Evolutionary conservation across 2,329 filamentous ascomycete species (phyloP), one percentile per base, ranked within the genome.

Genomic region (Fusarium sororula): DNA sequence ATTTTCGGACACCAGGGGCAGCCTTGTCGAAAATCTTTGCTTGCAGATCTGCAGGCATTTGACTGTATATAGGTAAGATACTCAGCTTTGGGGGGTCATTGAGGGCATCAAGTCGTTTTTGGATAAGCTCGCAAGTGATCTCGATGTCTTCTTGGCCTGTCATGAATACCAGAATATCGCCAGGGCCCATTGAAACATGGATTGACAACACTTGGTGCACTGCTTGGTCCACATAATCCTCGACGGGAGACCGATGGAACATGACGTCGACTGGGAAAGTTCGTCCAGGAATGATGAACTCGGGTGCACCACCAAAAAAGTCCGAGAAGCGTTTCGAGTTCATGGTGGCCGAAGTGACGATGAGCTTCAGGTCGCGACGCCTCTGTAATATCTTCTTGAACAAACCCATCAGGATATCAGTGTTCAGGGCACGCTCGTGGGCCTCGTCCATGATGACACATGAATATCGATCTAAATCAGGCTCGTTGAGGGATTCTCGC

Each of bases 371-470:
- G 79, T 99, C 96, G 78, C 95, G 90, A 68, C 97, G 90, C 59
- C 96, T 89, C 72, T 96, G 93, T 53, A 99, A 85, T 8, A 99
- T 96, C 83, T 99, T 99, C 82, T 98, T 99, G 85, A 99, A 96
- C 35, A 99, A 85, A 1, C 96, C 96, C 94, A 99, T 98, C 20
- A 99, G 85, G 24, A 99, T 96, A 82, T 99, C 96, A 0, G 96
- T 99, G 80, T 99, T 98, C 56, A 99, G 85, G 3, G 96, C 96
- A 81, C 96, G 90, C 83, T 99, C 96, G 87, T 99, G 96, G 9
- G 96, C 97, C 85, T 99, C 96, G 80, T 99, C 96, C 96, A 99
- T 99, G 83, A 99, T 99, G 78, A 99, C 95, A 81, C 95, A 98
- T 20, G 96, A 98, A 81, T 99, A 99, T 74, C 94, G 94, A 82